A percentile compares a stretch with the other conserved stretches of the same genome.
These are phyloP conservation scores for Eimeria maxima DNA, from an alignment of 169 alveolate species.

Conservation along the genomic window DNA sequence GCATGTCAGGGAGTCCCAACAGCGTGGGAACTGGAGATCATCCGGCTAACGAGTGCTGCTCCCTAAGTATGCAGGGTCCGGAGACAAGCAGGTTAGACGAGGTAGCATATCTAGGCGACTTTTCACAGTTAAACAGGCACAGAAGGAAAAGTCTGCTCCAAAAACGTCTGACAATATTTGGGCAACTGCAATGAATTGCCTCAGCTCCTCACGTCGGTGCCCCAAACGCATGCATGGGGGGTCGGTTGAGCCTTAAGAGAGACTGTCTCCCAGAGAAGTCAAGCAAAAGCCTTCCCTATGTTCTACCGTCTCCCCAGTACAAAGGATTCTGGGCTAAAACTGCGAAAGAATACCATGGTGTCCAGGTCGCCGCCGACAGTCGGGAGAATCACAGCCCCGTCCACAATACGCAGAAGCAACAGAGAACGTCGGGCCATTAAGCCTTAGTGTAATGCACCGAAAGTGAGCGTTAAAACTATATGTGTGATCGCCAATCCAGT, in stretches of 20 bases:
- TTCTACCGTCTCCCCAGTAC: neutral
- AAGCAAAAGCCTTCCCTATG: neutral
- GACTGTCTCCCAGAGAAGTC: neutral
- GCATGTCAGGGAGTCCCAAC: constrained; percentile 6
- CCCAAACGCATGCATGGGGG: constrained; percentile 46
- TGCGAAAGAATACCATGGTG: neutral
- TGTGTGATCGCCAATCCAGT: neutral
- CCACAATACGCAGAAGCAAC: neutral
- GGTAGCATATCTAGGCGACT: neutral
- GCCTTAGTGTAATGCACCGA: neutral
- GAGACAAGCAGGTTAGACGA: constrained; percentile 1
- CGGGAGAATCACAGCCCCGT: constrained; percentile 66
- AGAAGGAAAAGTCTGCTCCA: neutral
- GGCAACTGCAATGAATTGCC: neutral
- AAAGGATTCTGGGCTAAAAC: neutral
- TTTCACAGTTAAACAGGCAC: neutral
- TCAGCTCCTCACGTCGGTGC: neutral
- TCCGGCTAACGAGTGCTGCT: neutral
- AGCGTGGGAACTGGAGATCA: neutral
- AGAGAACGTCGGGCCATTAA: neutral
- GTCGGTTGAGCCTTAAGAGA: constrained; percentile 3
- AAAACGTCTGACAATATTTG: neutral
- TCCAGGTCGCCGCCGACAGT: constrained; percentile 55
- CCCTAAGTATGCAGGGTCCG: neutral
- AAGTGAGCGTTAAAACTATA: neutral